Base-by-base conservation (phyloP, 306 rosid genomes). In the Crotalaria pallida region DNA sequence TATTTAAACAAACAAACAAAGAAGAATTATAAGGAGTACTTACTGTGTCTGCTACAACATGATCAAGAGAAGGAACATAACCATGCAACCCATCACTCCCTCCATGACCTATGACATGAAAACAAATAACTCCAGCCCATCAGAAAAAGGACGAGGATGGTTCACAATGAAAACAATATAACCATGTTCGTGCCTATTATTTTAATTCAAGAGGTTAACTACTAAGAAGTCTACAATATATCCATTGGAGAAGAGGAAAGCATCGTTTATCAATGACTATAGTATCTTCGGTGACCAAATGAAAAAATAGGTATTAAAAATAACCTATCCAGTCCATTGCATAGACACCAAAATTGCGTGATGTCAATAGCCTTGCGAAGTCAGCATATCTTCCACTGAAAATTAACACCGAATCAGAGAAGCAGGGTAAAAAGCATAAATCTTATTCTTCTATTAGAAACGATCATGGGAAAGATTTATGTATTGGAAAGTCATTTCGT, bases 31-130 rank as follows among this genome's bases (percentile, higher is more conserved):
- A n/a, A n/a, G n/a, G n/a, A n/a, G n/a, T n/a, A 80, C 96, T 70
- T 85, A 95, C 99, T n/a, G 91, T 89, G 80, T 95, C 99, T 49
- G 96, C 99, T 70, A 84, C 97, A 53, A 95, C 99, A 45, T 89
- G 89, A 80, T 95, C 99, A 73, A 95, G 96, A 52, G 99, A 91
- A 40, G 99, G 99, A 71, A 95, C 99, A 26, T 91, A 95, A 56
- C 99, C 99, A 53, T 95, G 99, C 83, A 95, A 81, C 79, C 99
- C 99, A 83, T 95, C 99, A 69, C 99, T 95, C 48, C 99, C 99
- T 34, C 99, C 99, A 60, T 95, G 99, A 83, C 99, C 99, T 95
- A 70, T 57, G 66, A 65, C n/a, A 41, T 16, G 40, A 50, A 48
- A 31, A 75, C 18, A 58, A 57, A 74, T 55, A 52, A 76, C 31